A percentile compares a stretch with the other conserved stretches of the same genome.
Conservation (phyloP, 2,329 filamentous ascomycete genomes). For the Colletotrichum siamense region DNA sequence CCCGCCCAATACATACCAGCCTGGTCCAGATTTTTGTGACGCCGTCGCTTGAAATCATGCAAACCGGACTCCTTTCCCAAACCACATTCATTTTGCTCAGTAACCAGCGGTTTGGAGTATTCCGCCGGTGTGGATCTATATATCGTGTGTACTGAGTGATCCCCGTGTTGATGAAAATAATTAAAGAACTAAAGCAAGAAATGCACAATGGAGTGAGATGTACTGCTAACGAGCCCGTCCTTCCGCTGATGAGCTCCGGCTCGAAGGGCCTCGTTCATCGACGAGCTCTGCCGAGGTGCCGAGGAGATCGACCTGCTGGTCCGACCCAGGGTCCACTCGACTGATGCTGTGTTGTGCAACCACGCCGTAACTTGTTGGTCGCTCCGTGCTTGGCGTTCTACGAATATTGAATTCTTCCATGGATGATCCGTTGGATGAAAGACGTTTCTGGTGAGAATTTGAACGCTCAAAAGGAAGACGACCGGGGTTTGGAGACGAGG, state of each 20-base stretch:
- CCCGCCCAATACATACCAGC: conserved; percentile 9
- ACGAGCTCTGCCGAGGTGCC: conserved; percentile 64
- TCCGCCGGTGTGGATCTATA: not conserved
- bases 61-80: conserved; percentile 9
- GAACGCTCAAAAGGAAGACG: conserved; percentile 63
- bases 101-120: not conserved
- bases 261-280: conserved; percentile 35
- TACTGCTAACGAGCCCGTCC: not conserved
- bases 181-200: not conserved
- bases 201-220: not conserved
- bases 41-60: conserved; percentile 16
- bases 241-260: conserved; percentile 13
- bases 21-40: conserved; percentile 15
- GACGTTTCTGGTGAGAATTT: conserved; percentile 53
- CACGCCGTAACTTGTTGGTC: conserved; percentile 59
- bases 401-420: conserved; percentile 50
- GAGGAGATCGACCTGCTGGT: conserved; percentile 49
- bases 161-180: not conserved
- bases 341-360: conserved; percentile 64
- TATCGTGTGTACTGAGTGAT: not conserved
- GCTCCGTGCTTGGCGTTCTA: conserved; percentile 44
- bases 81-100: not conserved
- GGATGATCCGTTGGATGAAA: conserved; percentile 55
- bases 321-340: conserved; percentile 55
- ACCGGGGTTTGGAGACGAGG: not conserved